Conservation (phyloP, 192 early-diverging fungal genomes). For the Entrophospora sp. region DNA sequence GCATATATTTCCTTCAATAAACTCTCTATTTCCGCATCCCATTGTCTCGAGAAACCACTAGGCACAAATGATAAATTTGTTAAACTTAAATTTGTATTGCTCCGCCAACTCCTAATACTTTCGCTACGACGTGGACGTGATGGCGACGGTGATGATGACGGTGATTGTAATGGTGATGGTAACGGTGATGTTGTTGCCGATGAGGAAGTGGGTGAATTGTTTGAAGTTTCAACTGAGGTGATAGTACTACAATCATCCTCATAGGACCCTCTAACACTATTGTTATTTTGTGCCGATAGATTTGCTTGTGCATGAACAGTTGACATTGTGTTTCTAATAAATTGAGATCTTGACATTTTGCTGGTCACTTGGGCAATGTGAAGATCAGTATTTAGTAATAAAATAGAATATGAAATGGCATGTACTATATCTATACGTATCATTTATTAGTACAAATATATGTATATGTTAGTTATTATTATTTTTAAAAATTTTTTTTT, state of each 20-base stretch:
- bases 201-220: background rate
- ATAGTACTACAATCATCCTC: conserved; percentile 17
- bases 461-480: no score
- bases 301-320: conserved; percentile 28
- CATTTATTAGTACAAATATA: background rate
- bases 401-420: conserved; percentile 73
- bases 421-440: conserved; percentile 67
- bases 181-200: background rate
- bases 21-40: conserved; percentile 47
- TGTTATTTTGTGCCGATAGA: background rate
- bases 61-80: conserved; percentile 24
- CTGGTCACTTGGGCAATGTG: conserved; percentile 70
- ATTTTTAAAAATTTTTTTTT: background rate
- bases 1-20: conserved; percentile 53
- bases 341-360: conserved; percentile 67
- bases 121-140: conserved; percentile 15
- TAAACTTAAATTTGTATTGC: conserved; percentile 21
- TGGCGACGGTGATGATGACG: background rate
- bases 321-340: conserved; percentile 62
- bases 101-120: conserved; percentile 35
- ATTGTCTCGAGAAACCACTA: conserved; percentile 30
- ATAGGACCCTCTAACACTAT: background rate
- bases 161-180: background rate
- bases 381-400: conserved; percentile 90
- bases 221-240: conserved; percentile 12